These are phyloP conservation scores for Thelonectria olida DNA, from an alignment of 2,329 filamentous ascomycete species.

Conservation along the genomic window DNA sequence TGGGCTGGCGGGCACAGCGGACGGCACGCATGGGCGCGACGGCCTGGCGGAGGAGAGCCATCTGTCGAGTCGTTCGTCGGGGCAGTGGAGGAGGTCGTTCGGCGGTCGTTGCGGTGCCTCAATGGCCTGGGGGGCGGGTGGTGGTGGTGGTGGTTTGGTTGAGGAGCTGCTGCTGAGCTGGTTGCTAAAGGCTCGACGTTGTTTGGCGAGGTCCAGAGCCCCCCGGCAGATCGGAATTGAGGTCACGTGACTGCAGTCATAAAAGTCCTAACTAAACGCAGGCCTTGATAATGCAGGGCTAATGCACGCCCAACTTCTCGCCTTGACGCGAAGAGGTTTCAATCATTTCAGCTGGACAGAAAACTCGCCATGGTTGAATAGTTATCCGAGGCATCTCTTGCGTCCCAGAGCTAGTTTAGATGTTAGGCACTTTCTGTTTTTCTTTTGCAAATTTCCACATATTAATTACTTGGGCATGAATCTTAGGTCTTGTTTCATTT, in stretches of 20 bases:
- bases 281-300: slow-evolving; percentile 4
- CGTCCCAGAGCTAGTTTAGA: not conserved
- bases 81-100: slow-evolving; percentile 20
- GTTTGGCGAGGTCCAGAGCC: slow-evolving; percentile 29
- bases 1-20: slow-evolving; percentile 49
- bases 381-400: too few relatives aligned
- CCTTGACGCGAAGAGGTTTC: not conserved
- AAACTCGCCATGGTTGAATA: too few relatives aligned
- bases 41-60: slow-evolving; percentile 50
- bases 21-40: slow-evolving; percentile 48
- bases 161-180: slow-evolving; percentile 1
- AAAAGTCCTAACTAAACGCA: slow-evolving; percentile 15
- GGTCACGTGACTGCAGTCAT: slow-evolving; percentile 33
- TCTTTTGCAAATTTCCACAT: not conserved
- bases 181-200: slow-evolving; percentile 33
- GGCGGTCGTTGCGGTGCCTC: slow-evolving; percentile 37
- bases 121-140: slow-evolving; percentile 37
- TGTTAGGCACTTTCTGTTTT: not conserved
- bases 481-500: not conserved
- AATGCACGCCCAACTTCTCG: slow-evolving; percentile 13
- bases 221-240: slow-evolving; percentile 35
- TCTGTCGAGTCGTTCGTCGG: slow-evolving; percentile 33
- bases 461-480: slow-evolving; percentile 7
- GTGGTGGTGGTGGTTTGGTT: slow-evolving; percentile 30
- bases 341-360: not conserved